Base-by-base conservation (phyloP, 108 stramenopile species). In the Pseudonitzschia delicatissima region DNA sequence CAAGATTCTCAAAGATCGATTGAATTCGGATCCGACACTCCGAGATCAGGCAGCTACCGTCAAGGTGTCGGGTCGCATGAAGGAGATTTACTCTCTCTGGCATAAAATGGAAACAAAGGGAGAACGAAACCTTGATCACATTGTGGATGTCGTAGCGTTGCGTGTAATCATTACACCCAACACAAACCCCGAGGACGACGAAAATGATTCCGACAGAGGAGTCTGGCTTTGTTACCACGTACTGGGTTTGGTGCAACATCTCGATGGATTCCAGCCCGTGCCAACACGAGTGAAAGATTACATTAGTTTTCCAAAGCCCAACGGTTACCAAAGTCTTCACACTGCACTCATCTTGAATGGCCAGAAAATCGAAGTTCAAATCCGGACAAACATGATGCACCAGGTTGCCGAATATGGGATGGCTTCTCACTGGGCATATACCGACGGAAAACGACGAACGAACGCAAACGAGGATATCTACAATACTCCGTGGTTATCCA, bases 191-290 rank as follows among this genome's bases (percentile, higher is more conserved):
- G 80, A 81, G 28, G 70, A 76, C 18, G 58, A 50, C 25, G 75
- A 76, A 31, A 65, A 81, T 37, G 72, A 71, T 11, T 65, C 87
- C 2, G 88, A 92, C 67, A 71, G 83, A 28, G 91, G 88, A 31
- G 88, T 88, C 5, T 90, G 88, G 90, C 79, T 96, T 5, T 98
- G 97, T 72, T 98, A 97, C 65, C 96, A 96, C 77, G 94, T 97
- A 5, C 63, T 96, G 33, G 95, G 89, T 13, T 57, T 92, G 37
- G 90, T 98, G 5, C 97, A 96, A 51, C 89, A 94, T 49, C 76
- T 94, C 35, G 82, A 91, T 5, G 90, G 88, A 36, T 96, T 92
- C 73, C 88, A 92, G 59, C 89, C 94, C 1, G 85, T 96, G 28
- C 93, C 87, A 6, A 94, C 93, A 29, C 81, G 82, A 36, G 94